Percentiles rank a stretch among this genome's conserved stretches.
These are phyloP conservation scores for Lactuca saligna DNA, from an alignment of 129 eudicot genomes.

Conservation along the genomic window DNA sequence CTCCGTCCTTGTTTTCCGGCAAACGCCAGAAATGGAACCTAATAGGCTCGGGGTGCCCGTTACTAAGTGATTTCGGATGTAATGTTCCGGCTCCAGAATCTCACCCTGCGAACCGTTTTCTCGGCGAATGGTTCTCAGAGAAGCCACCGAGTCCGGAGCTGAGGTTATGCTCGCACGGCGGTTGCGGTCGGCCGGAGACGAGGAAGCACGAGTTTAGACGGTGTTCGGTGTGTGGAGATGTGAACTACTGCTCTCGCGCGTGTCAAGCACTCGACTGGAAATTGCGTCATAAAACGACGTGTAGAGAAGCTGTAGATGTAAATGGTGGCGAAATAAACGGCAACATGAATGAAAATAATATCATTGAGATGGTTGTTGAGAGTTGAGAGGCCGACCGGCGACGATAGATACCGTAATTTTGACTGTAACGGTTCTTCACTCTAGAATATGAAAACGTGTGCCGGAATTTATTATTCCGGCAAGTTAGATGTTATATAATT, in stretches of 20 bases:
- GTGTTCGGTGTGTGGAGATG: slow-evolving; percentile 80
- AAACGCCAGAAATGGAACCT: slow-evolving; percentile 51
- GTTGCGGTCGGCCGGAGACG: slow-evolving; percentile 72
- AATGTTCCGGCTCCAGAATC: slow-evolving; percentile 59
- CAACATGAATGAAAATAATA: slow-evolving; percentile 1
- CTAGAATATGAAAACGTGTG: neutral
- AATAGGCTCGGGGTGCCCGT: slow-evolving; percentile 44
- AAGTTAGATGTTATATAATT: neutral
- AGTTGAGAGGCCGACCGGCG: slow-evolving; percentile 16
- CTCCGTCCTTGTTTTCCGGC: slow-evolving; percentile 31
- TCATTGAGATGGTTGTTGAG: slow-evolving; percentile 14
- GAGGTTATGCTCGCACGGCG: slow-evolving; percentile 55
- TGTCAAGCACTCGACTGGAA: slow-evolving; percentile 87
- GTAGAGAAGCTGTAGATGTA: slow-evolving; percentile 43
- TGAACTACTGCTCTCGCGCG: slow-evolving; percentile 82
- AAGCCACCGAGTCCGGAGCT: slow-evolving; percentile 40
- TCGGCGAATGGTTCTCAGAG: slow-evolving; percentile 62
- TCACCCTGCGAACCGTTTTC: slow-evolving; percentile 66
- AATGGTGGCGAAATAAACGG: slow-evolving; percentile 16
- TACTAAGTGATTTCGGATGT: slow-evolving; percentile 81
- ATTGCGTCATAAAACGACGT: slow-evolving; percentile 58
- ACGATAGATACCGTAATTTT: slow-evolving; percentile 12
- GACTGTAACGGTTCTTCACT: slow-evolving; percentile 17
- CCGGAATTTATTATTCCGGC: slow-evolving; percentile 1
- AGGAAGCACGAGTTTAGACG: slow-evolving; percentile 71